Evolutionary conservation across 1,284 basidiomycete genomes (phyloP).

Genomic region (Bondarzewia mesenterica): DNA sequence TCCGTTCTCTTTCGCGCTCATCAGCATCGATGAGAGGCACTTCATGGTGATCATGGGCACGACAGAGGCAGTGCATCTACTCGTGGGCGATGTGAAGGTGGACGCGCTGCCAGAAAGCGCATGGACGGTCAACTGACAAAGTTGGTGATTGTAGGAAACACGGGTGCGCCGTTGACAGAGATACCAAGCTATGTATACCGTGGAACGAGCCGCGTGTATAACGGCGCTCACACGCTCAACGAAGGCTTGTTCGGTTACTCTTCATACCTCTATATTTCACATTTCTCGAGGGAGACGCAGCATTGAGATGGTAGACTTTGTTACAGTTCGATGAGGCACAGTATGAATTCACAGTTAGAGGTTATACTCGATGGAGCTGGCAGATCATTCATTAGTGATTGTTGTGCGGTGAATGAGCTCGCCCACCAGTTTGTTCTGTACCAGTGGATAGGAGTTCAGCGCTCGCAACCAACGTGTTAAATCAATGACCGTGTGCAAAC

Average conservation of each 20-base stretch:
- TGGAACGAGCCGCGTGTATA: constrained; percentile 18
- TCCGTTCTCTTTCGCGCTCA: constrained; percentile 34
- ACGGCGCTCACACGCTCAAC: constrained; percentile 39
- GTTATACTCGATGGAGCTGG: no score
- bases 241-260: constrained; percentile 15
- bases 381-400: no score
- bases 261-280: not conserved
- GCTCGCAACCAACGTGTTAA: no score
- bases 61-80: constrained; percentile 54
- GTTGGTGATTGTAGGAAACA: constrained; percentile 1
- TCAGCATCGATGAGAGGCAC: constrained; percentile 19
- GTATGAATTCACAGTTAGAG: no score
- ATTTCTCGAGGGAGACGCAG: no score
- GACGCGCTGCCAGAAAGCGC: constrained; percentile 53
- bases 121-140: constrained; percentile 30
- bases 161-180: not conserved
- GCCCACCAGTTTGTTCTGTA: no score
- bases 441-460: no score
- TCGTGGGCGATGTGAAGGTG: constrained; percentile 52
- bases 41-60: constrained; percentile 37
- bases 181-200: constrained; percentile 26
- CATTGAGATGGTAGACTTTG: no score
- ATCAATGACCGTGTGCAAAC: no score
- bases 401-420: no score
- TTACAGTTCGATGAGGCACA: no score